Base-by-base conservation (phyloP, 2,329 filamentous ascomycete genomes). In the Claviceps capensis region DNA sequence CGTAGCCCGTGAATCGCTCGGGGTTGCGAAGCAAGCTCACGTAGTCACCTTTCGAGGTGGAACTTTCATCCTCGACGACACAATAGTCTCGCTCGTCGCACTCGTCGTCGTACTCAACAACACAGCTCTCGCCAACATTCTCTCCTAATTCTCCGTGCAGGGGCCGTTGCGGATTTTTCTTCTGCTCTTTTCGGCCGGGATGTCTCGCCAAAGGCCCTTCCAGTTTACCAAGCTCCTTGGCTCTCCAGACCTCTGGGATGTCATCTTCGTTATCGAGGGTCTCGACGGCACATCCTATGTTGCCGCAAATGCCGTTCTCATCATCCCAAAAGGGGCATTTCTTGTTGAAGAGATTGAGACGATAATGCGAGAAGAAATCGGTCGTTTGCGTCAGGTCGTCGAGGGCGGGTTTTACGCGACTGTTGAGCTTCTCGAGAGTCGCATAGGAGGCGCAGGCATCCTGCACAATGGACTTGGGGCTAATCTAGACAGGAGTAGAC, bases 361-460 rank as follows among this genome's bases (percentile, higher is more conserved):
- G 85, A 72, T 97, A 98, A 69, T 97, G 89, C 50, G 91, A 91
- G 71, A 98, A 98, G 77, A 96, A 98, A 69, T 98, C 93, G 67
- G 91, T 95, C 50, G 86, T 82, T 60, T 81, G 81, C 0, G 88
- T 95, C 46, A 98, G 80, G 52, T 87, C 84, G 61, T 87, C 79
- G 59, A 98, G 72, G 50, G 82, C 79, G 17, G 89, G 86, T 60
- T 84, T 83, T 56, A 96, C 76, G 54, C 81, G 78, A 58, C 75
- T 69, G 69, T 97, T 98, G 51, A 98, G 75, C 42, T 76, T 73
- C 64, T 98, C 90, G 67, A 98, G 85, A 40, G 88, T 89, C 52
- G 84, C 83, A 69, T 95, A 98, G 52, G 91, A 95, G 56, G 88
- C 88, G 71, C 93, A 97, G 48, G 93, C 89, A 67, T 98, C 93